phyloP scores from a whole-genome alignment of 352 stramenopile genomes.

The Phytophthora ramorum region DNA sequence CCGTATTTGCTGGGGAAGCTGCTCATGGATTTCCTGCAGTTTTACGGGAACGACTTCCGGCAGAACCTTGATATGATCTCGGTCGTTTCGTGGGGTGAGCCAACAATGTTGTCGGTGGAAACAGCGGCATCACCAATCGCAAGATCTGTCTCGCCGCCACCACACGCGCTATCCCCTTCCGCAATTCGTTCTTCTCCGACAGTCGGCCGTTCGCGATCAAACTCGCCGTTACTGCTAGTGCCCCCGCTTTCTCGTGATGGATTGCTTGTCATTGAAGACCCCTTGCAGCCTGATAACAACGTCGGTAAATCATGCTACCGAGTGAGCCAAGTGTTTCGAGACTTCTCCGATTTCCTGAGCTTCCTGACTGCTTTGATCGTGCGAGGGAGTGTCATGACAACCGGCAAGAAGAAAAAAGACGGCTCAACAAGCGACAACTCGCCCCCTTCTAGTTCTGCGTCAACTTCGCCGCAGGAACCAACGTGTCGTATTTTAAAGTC shows the following conservation, averaged over 20 bases:
- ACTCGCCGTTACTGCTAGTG: conserved; percentile 27
- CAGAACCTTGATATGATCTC: conserved; percentile 74
- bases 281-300: conserved; percentile 77
- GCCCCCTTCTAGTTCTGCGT: conserved; percentile 6
- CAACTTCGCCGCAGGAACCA: conserved; percentile 22
- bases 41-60: conserved; percentile 85
- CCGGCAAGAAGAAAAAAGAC: conserved; percentile 51
- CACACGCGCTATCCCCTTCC: conserved; percentile 28
- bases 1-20: conserved; percentile 78
- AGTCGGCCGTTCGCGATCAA: conserved; percentile 20
- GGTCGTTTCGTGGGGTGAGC: conserved; percentile 43
- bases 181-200: conserved; percentile 19
- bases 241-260: conserved; percentile 43
- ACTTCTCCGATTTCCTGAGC: conserved; percentile 87
- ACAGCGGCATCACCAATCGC: conserved; percentile 6
- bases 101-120: conserved; percentile 21
- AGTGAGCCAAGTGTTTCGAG: conserved; percentile 82
- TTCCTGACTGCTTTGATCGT: conserved; percentile 85
- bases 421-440: conserved; percentile 5
- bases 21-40: conserved; percentile 87
- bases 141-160: conserved; percentile 24
- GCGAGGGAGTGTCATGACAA: conserved; percentile 75
- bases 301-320: conserved; percentile 87
- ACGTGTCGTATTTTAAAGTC: conserved; percentile 69
- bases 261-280: conserved; percentile 75